These are phyloP conservation scores for Adansonia gregorii DNA, from an alignment of 441 rosid genomes.

Conservation along the genomic window DNA sequence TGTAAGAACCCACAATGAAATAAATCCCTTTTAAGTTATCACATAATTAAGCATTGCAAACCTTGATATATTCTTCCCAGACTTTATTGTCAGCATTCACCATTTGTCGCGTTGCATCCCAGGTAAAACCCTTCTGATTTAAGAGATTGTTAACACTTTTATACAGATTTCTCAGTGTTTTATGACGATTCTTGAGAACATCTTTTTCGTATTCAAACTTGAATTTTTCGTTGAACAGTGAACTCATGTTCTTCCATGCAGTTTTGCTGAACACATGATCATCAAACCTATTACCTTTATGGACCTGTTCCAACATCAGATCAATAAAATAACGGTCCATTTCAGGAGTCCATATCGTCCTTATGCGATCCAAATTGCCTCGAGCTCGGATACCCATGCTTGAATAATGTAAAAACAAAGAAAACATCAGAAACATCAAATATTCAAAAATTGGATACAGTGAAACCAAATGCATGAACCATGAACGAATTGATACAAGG, in stretches of 20 bases:
- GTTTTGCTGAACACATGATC: constrained; percentile 77
- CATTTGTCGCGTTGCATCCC: constrained; percentile 72
- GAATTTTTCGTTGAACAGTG: constrained; percentile 64
- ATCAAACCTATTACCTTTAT: constrained; percentile 68
- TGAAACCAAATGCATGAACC: constrained; percentile 7
- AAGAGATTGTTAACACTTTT: constrained; percentile 54
- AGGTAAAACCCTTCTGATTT: constrained; percentile 54
- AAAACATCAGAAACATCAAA: neutral
- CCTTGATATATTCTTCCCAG: constrained; percentile 86
- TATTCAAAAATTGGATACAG: neutral
- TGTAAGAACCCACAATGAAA: constrained; percentile 21
- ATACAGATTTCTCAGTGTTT: constrained; percentile 66
- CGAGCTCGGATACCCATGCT: constrained; percentile 44
- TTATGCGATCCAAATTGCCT: constrained; percentile 48
- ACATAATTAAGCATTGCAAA: constrained; percentile 31
- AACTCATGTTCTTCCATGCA: constrained; percentile 83
- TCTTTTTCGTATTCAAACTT: constrained; percentile 68
- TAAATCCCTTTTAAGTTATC: neutral
- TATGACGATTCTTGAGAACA: constrained; percentile 71
- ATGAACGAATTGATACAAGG: neutral
- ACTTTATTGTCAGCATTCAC: constrained; percentile 60
- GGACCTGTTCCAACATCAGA: constrained; percentile 57
- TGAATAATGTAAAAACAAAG: constrained; percentile 23
- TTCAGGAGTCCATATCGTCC: constrained; percentile 86
- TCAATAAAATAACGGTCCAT: constrained; percentile 81